Conservation (phyloP, 176 grass and related monocot genomes). For the Otatea glauca region DNA sequence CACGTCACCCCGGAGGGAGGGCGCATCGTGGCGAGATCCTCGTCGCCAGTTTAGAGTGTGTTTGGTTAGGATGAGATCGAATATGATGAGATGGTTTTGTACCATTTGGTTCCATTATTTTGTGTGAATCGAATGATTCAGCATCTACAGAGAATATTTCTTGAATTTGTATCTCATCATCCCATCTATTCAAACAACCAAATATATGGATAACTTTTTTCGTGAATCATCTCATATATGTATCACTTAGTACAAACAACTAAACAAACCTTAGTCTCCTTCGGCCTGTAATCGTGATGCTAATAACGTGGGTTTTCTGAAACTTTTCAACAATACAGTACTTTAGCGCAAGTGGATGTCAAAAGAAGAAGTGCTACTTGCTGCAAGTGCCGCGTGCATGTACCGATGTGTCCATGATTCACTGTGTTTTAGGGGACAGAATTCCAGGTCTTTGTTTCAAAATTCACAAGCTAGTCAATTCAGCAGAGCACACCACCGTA, state of each 20-base stretch:
- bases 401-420: conserved; percentile 13
- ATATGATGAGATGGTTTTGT: no score
- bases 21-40: conserved; percentile 32
- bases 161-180: no score
- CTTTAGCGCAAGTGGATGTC: background rate
- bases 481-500: background rate
- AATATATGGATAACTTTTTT: no score
- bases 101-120: no score
- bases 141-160: no score
- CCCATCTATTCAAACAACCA: no score
- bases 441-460: background rate
- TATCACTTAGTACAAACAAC: no score
- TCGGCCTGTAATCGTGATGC: background rate
- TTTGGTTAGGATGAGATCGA: no score
- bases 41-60: background rate
- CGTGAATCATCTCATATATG: no score
- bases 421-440: background rate
- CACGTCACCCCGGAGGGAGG: background rate
- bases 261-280: background rate
- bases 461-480: background rate
- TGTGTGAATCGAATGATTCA: no score
- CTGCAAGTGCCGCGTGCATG: conserved; percentile 23
- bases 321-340: background rate
- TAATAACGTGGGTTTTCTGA: background rate
- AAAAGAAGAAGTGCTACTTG: background rate